phyloP scores from a whole-genome alignment of 768 basidiomycete species.

The Trametes cinnabarina region DNA sequence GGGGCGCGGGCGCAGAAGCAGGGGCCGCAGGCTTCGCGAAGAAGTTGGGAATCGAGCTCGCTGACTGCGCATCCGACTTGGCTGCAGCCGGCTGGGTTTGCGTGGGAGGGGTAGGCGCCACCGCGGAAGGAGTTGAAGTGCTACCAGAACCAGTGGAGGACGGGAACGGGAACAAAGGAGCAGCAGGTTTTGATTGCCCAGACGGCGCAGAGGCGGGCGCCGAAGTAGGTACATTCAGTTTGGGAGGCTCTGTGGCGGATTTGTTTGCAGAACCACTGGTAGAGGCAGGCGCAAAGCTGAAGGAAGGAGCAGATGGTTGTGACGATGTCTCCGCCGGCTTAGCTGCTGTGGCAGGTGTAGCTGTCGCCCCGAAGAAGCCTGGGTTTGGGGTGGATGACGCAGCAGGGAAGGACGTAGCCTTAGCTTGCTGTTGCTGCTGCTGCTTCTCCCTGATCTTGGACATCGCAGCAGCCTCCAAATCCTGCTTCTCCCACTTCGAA shows the following conservation, averaged over 20 bases:
- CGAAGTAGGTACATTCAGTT: background rate
- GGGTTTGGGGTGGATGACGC: background rate
- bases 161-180: slow-evolving; percentile 4
- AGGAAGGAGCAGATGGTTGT: background rate
- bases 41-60: slow-evolving; percentile 30
- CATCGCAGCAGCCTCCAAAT: slow-evolving; percentile 78
- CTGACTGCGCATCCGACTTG: slow-evolving; percentile 5
- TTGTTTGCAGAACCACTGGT: slow-evolving; percentile 22
- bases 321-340: background rate
- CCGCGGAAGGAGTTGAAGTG: slow-evolving; percentile 22
- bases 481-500: slow-evolving; percentile 87
- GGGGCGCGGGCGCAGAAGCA: slow-evolving; percentile 6
- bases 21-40: slow-evolving; percentile 31
- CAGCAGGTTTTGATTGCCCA: slow-evolving; percentile 12
- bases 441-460: slow-evolving; percentile 60
- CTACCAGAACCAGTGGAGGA: background rate
- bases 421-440: slow-evolving; percentile 12
- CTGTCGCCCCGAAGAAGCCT: background rate
- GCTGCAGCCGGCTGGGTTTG: background rate
- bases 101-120: background rate
- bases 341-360: background rate
- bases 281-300: background rate
- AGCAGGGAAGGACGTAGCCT: background rate
- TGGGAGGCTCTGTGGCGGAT: slow-evolving; percentile 21
- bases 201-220: slow-evolving; percentile 15